Conservation (phyloP, 2,329 filamentous ascomycete genomes). For the Penicillium sp. region DNA sequence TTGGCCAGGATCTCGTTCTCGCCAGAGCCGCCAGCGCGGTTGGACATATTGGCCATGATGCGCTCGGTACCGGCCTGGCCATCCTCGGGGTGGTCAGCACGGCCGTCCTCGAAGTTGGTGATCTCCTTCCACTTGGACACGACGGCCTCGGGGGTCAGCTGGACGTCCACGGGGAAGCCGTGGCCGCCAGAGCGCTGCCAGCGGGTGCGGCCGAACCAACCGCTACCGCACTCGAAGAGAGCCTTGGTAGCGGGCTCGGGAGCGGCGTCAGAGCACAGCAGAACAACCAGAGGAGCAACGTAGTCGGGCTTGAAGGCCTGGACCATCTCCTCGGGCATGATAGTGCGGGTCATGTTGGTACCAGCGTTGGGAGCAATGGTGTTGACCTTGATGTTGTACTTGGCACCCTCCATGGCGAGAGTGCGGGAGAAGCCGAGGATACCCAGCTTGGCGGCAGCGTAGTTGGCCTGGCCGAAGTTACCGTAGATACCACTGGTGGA, state of each 20-base stretch:
- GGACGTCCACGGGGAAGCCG: conserved; percentile 86
- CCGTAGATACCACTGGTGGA: conserved; percentile 98
- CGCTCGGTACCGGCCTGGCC: conserved; percentile 77
- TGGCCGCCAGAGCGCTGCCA: conserved; percentile 93
- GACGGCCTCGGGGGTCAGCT: conserved; percentile 84
- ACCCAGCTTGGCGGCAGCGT: conserved; percentile 87
- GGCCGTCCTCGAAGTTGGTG: conserved; percentile 83
- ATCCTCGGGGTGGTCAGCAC: conserved; percentile 84
- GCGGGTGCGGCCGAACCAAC: conserved; percentile 88
- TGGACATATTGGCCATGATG: conserved; percentile 83
- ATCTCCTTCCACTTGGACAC: conserved; percentile 77
- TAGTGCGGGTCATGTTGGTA: conserved; percentile 90
- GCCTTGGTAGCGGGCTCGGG: conserved; percentile 83
- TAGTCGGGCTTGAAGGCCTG: conserved; percentile 99
- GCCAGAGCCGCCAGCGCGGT: conserved; percentile 64
- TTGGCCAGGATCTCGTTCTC: conserved; percentile 72
- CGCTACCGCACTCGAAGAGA: conserved; percentile 92
- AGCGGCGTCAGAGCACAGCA: conserved; percentile 84
- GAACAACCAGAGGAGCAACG: conserved; percentile 88
- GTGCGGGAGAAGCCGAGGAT: conserved; percentile 96
- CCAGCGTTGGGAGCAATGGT: conserved; percentile 97
- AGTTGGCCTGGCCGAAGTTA: conserved; percentile 99
- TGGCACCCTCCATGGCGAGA: conserved; percentile 87
- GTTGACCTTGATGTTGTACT: conserved; percentile 98
- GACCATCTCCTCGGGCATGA: conserved; percentile 96